Conservation (phyloP, 352 stramenopile genomes). For the Phytopythium kandeliae region DNA sequence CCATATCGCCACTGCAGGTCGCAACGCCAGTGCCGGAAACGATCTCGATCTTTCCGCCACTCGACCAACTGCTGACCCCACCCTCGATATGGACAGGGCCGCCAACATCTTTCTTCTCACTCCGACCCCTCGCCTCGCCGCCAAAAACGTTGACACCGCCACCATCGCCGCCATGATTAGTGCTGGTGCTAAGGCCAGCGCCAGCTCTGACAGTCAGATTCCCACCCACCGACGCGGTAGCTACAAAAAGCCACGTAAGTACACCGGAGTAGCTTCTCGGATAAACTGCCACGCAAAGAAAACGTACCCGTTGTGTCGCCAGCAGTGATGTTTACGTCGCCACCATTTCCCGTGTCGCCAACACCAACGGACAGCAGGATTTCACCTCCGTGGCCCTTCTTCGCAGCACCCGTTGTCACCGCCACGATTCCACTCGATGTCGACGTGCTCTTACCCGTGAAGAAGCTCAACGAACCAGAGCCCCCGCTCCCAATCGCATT, state of each 20-base stretch:
- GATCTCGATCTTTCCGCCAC: conserved; percentile 59
- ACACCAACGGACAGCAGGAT: conserved; percentile 23
- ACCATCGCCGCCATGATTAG: conserved; percentile 54
- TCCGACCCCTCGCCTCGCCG: conserved; percentile 49
- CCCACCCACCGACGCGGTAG: conserved; percentile 28
- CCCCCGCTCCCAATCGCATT: conserved; percentile 41
- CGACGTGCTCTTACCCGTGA: conserved; percentile 25
- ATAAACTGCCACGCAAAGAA: too few species aligned
- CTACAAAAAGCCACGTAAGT: conserved; percentile 11
- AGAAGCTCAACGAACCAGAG: conserved; percentile 41
- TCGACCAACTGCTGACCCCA: conserved; percentile 37
- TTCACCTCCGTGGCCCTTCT: conserved; percentile 40
- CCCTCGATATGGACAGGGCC: conserved; percentile 60
- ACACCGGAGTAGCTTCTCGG: too few species aligned
- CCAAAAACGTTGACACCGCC: conserved; percentile 44
- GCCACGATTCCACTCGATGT: conserved; percentile 26
- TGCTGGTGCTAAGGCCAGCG: conserved; percentile 35
- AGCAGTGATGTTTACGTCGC: conserved; percentile 57
- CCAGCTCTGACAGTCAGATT: conserved; percentile 44
- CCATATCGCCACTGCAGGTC: conserved; percentile 65
- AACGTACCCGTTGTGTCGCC: conserved; percentile 55
- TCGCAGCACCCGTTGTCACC: conserved; percentile 26
- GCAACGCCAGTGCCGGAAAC: conserved; percentile 33
- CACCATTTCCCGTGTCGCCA: conserved; percentile 29
- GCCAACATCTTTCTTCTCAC: conserved; percentile 33